phyloP scores from a whole-genome alignment of 495 filamentous ascomycete species.

The Daldinia childiae region DNA sequence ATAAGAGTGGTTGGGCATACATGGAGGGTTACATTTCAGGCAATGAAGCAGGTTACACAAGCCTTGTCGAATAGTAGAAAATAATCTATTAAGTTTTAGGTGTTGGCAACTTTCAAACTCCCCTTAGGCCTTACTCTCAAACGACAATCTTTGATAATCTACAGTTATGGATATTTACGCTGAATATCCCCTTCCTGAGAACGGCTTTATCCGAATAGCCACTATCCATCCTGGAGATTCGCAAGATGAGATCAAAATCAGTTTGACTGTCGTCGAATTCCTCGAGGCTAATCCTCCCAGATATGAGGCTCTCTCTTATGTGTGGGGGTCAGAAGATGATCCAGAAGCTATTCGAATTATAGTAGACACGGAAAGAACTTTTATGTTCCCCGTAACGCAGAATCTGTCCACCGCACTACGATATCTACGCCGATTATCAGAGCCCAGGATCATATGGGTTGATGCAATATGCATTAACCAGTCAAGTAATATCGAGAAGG shows the following conservation, averaged over 20 bases:
- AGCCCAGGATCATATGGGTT: background rate
- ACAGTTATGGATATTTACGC: background rate
- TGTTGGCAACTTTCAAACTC: background rate
- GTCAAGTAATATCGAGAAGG: constrained; percentile 32
- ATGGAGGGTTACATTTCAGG: constrained; percentile 4
- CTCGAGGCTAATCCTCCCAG: background rate
- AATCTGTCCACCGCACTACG: background rate
- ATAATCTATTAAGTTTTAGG: background rate
- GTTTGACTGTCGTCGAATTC: background rate
- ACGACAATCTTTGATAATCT: background rate
- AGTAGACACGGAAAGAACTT: background rate
- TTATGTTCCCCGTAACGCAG: background rate
- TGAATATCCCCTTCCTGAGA: background rate
- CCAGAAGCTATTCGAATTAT: background rate
- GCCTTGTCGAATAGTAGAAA: background rate
- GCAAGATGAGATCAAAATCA: background rate
- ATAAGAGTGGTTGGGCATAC: background rate
- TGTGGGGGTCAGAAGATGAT: constrained; percentile 2
- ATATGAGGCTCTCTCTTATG: constrained; percentile 3
- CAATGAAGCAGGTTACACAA: background rate
- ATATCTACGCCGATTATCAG: background rate
- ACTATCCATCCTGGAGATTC: background rate
- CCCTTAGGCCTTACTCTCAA: background rate
- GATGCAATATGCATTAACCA: constrained; percentile 15
- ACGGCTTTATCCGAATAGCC: background rate